Percentiles rank a stretch among this genome's conserved stretches.
These are phyloP conservation scores for Oryza glaberrima DNA, from an alignment of 176 grass and related monocot genomes.

Conservation along the genomic window DNA sequence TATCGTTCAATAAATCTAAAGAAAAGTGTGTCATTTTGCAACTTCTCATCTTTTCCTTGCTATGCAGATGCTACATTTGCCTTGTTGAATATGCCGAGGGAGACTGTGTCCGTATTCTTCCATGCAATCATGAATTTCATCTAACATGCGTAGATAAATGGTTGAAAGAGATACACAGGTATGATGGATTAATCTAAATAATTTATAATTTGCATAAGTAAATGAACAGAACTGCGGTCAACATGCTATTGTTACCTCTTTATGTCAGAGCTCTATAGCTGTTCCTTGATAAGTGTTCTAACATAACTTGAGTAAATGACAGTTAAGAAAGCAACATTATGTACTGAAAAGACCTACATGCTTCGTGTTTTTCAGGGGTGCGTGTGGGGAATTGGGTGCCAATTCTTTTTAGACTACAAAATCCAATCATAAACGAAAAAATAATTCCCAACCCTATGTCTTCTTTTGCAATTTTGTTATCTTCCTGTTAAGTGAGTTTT, in stretches of 20 bases:
- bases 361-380: background rate
- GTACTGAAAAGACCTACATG: background rate
- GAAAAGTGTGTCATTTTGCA: conserved; percentile 16
- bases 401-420: background rate
- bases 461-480: background rate
- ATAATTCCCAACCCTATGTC: background rate
- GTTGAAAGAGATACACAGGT: conserved; percentile 99
- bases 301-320: background rate
- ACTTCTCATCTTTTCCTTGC: background rate
- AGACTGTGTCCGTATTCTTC: conserved; percentile 82
- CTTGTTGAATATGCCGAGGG: conserved; percentile 98
- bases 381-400: background rate
- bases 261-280: conserved; percentile 1
- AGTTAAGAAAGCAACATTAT: background rate
- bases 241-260: background rate
- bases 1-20: conserved; percentile 20
- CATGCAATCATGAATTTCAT: conserved; percentile 98
- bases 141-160: conserved; percentile 98
- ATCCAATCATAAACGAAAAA: background rate
- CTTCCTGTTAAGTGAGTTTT: conserved; percentile 7
- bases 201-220: conserved; percentile 3
- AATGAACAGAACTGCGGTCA: background rate
- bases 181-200: conserved; percentile 35
- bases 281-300: conserved; percentile 1
- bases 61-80: conserved; percentile 87